Conservation (phyloP, 2,329 filamentous ascomycete species). For the Beauveria pseudobassiana region DNA sequence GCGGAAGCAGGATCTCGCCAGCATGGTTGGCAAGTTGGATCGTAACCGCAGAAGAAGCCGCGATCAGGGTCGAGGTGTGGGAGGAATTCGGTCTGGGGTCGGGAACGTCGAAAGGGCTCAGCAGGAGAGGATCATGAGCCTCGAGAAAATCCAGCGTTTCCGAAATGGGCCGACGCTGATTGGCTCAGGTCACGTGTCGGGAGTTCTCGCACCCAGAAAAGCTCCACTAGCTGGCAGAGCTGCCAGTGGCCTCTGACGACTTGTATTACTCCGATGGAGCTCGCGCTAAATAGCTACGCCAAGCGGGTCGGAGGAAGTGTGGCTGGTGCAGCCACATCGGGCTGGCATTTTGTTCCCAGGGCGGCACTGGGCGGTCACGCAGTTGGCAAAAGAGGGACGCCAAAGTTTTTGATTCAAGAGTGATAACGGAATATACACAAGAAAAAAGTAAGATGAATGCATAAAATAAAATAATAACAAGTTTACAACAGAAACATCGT, state of each 20-base stretch:
- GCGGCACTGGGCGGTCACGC: too few species aligned
- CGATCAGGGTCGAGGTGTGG: constrained; percentile 29
- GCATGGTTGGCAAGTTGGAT: constrained; percentile 60
- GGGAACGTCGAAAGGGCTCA: constrained; percentile 31
- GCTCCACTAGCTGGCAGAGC: not conserved
- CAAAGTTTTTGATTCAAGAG: too few species aligned
- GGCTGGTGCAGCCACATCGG: too few species aligned
- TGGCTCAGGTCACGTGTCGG: constrained; percentile 30
- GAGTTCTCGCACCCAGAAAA: constrained; percentile 4
- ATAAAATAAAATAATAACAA: too few species aligned
- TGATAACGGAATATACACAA: too few species aligned
- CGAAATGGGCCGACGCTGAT: constrained; percentile 37
- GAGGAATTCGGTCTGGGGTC: constrained; percentile 26
- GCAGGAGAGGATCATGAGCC: constrained; percentile 28
- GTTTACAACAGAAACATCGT: too few species aligned
- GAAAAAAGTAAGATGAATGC: too few species aligned
- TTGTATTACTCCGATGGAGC: not conserved
- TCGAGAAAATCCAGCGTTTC: constrained; percentile 35
- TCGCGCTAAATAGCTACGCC: not conserved
- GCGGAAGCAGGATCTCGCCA: constrained; percentile 87
- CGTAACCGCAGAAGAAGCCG: constrained; percentile 29
- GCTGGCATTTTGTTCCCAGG: too few species aligned
- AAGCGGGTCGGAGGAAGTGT: too few species aligned
- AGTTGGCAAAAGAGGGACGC: too few species aligned
- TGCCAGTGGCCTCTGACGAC: not conserved